Evolutionary conservation across 805 yeast species (phyloP).

Genomic region (Zygoascus ofunaensis): DNA sequence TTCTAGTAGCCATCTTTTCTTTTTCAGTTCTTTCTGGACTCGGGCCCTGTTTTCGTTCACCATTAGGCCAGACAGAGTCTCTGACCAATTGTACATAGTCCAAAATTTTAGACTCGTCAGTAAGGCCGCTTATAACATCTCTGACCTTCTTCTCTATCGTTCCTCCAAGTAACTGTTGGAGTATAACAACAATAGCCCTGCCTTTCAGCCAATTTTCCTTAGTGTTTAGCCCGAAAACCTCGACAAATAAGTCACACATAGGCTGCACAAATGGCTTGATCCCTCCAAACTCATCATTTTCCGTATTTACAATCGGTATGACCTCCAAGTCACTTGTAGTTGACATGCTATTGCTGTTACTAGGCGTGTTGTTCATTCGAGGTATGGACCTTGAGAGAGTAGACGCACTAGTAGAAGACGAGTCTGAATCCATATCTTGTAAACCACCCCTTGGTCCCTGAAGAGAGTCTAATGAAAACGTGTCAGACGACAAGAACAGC

Average conservation of each 20-base stretch:
- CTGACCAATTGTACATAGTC: slow-evolving; percentile 21
- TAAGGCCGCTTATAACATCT: slow-evolving; percentile 31
- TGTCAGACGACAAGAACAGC: slow-evolving; percentile 67
- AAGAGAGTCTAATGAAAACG: slow-evolving; percentile 32
- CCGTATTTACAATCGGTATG: slow-evolving; percentile 2
- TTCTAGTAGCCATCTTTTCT: slow-evolving; percentile 45
- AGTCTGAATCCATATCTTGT: slow-evolving; percentile 1
- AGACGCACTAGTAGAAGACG: background rate
- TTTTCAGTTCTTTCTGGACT: slow-evolving; percentile 34
- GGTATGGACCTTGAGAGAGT: background rate
- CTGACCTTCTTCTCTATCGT: slow-evolving; percentile 64
- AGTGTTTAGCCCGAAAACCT: slow-evolving; percentile 56
- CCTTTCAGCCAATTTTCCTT: slow-evolving; percentile 77
- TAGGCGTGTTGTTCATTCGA: background rate
- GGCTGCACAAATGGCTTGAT: slow-evolving; percentile 64
- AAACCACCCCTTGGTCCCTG: background rate
- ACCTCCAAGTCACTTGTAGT: background rate
- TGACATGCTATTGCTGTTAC: background rate
- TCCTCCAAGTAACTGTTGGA: slow-evolving; percentile 82
- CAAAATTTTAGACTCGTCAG: slow-evolving; percentile 12
- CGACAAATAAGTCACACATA: slow-evolving; percentile 64
- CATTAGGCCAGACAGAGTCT: slow-evolving; percentile 42
- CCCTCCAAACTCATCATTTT: slow-evolving; percentile 8
- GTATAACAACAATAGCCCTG: slow-evolving; percentile 64
- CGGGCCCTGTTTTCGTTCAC: slow-evolving; percentile 30